These are phyloP conservation scores for Aphanomyces stellatus DNA, from an alignment of 352 stramenopile species.

Conservation along the genomic window DNA sequence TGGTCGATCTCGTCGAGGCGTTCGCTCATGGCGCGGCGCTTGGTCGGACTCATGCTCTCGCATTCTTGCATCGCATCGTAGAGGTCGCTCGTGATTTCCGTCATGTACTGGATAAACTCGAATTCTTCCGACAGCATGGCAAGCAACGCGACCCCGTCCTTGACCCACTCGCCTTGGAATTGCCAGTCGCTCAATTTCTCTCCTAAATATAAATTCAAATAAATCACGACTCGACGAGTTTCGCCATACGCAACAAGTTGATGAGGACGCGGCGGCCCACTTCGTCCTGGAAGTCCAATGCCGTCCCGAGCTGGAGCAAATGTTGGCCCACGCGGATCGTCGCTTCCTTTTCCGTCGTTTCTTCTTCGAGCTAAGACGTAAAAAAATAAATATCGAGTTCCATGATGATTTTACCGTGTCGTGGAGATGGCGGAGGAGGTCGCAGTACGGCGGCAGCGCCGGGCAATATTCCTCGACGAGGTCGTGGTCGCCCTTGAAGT, in stretches of 20 bases:
- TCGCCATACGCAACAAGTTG: conserved; percentile 41
- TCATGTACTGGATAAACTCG: conserved; percentile 69
- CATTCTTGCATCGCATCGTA: conserved; percentile 57
- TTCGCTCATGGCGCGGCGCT: conserved; percentile 33
- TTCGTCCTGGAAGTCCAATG: conserved; percentile 73
- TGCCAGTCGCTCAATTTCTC: conserved; percentile 47
- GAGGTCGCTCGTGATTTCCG: conserved; percentile 68
- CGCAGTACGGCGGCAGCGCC: conserved; percentile 63
- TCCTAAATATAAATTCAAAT: conserved; percentile 27
- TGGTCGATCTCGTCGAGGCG: conserved; percentile 63
- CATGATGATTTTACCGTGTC: not conserved
- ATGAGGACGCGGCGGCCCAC: conserved; percentile 66
- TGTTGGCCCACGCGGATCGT: conserved; percentile 64
- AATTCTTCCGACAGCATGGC: conserved; percentile 50
- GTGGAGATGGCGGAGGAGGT: conserved; percentile 32
- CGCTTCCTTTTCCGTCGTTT: conserved; percentile 34
- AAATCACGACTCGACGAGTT: too few relatives aligned
- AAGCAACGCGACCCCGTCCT: conserved; percentile 7
- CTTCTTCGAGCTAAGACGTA: too few relatives aligned
- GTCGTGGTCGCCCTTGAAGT: conserved; percentile 53
- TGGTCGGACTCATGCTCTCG: conserved; percentile 19
- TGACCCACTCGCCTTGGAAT: conserved; percentile 50
- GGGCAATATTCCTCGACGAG: conserved; percentile 43
- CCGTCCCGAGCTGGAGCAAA: conserved; percentile 46
- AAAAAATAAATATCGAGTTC: not conserved